Conservation (phyloP, 2,329 filamentous ascomycete species). For the Penicillium sp. region DNA sequence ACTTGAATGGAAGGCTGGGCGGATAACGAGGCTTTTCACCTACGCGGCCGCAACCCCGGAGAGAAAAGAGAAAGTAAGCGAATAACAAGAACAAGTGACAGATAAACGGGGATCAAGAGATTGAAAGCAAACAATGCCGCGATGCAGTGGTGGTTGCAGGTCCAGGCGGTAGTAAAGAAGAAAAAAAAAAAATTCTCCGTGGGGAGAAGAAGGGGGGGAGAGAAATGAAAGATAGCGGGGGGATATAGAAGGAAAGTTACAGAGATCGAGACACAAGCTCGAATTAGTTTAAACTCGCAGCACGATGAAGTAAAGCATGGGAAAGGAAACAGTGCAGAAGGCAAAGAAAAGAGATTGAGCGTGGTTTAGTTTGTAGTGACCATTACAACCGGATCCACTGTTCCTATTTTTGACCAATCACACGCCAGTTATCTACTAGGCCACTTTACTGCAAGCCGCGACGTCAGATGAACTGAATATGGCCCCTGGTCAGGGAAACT, state of each 20-base stretch:
- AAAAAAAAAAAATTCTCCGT: constrained; percentile 2
- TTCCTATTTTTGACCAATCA: constrained; percentile 9
- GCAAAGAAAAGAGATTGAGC: constrained; percentile 24
- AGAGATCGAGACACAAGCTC: background rate
- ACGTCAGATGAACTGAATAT: background rate
- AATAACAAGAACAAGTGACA: constrained; percentile 1
- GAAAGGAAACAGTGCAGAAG: background rate
- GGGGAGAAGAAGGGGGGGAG: background rate
- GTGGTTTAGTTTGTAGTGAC: constrained; percentile 25
- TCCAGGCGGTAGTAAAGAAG: constrained; percentile 1
- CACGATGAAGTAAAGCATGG: constrained; percentile 1
- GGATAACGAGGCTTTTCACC: constrained; percentile 8
- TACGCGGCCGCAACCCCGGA: constrained; percentile 13
- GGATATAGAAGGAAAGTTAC: constrained; percentile 5
- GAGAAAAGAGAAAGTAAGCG: constrained; percentile 1
- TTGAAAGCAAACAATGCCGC: background rate
- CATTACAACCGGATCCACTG: constrained; percentile 14
- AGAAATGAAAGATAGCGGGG: background rate
- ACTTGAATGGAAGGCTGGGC: constrained; percentile 19
- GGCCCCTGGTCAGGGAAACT: background rate
- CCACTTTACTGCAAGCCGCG: constrained; percentile 3
- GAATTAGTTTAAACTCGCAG: constrained; percentile 2
- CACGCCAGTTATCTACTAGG: background rate
- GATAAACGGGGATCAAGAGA: background rate
- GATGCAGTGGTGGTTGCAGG: background rate